Percentiles rank a stretch among this genome's conserved stretches.
phyloP scores from a whole-genome alignment of 805 yeast species.

The Myxozyma sirexii region DNA sequence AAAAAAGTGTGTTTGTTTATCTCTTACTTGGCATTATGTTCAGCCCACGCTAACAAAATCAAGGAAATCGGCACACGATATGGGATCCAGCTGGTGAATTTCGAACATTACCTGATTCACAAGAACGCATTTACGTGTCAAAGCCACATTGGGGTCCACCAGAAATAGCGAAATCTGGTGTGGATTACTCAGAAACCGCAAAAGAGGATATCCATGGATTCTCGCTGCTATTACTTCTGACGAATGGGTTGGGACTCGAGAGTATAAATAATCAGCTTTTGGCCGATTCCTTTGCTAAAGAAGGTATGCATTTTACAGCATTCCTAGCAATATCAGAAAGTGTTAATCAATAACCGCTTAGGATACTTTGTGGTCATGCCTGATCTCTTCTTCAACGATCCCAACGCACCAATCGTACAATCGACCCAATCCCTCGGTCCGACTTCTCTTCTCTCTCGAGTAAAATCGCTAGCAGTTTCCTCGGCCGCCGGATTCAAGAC shows the following conservation, averaged over 20 bases:
- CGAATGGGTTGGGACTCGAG: constrained; percentile 42
- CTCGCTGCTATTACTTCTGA: constrained; percentile 34
- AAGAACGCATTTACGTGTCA: constrained; percentile 26
- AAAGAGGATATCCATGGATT: constrained; percentile 25
- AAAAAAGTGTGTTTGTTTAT: background rate
- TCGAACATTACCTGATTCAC: constrained; percentile 23
- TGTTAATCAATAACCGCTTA: background rate
- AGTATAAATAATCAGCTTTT: constrained; percentile 38
- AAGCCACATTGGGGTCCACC: constrained; percentile 24
- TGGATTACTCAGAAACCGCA: background rate
- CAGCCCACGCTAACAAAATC: background rate
- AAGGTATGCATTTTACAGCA: constrained; percentile 12
- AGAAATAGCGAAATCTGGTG: background rate
- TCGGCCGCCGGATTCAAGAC: constrained; percentile 42
- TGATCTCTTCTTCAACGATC: constrained; percentile 41
- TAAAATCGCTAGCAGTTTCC: constrained; percentile 38
- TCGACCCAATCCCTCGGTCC: constrained; percentile 1
- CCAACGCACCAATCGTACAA: constrained; percentile 33
- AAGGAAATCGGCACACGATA: constrained; percentile 4
- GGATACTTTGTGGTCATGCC: constrained; percentile 41
- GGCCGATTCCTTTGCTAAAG: constrained; percentile 40
- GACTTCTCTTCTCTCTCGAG: constrained; percentile 21
- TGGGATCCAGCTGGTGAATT: constrained; percentile 28
- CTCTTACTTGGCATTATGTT: too few relatives aligned
- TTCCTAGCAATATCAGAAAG: background rate